Evolutionary conservation across 1,284 basidiomycete genomes (phyloP), one percentile per base, ranked within the genome.

Genomic region (Agaricales sp.): DNA sequence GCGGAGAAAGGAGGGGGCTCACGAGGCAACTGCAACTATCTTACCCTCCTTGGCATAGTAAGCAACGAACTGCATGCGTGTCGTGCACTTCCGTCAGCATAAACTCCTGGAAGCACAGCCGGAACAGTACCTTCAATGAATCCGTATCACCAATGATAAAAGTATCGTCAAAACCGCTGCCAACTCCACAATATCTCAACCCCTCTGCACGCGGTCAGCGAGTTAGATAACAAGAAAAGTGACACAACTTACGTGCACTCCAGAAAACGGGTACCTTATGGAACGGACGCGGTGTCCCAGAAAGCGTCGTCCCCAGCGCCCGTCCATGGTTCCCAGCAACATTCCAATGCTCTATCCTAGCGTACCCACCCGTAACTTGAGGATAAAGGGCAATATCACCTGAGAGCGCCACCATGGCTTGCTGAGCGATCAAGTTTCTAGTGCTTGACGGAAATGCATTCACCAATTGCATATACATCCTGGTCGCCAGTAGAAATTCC

Each of bases 311-410:
- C 0, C 86, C 92, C 18, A 89, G 85, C 4, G 85, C 79, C 49
- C 92, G 80, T 1, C 91, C 93, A 57, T 95, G 87, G 63, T 91
- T 91, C 39, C 82, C 79, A 18, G 87, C 87, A 52, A 90, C 87
- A 65, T 90, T 93, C 92, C 92, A 95, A 66, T 95, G 92, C 66
- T 95, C 92, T 53, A 94, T 85, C 41, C 91, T 68, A 47, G 69
- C 67, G 52, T 68, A 61, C 46, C 73, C 73, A 2, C 79, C 80
- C 2, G 70, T 69, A 23, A 67, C 66, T 58, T 87, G 82, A 2
- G 87, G 85, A 62, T 88, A 92, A 49, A 80, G 74, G 1, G 92
- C 92, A 58, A 96, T 93, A 66, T 96, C 92, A 46, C 80, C 78
- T 80, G 49, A 21, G 38, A 19, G 43, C 50, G 23, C 19, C 3